phyloP scores from a whole-genome alignment of 768 basidiomycete species.

The Xerocomus potaroensis region DNA sequence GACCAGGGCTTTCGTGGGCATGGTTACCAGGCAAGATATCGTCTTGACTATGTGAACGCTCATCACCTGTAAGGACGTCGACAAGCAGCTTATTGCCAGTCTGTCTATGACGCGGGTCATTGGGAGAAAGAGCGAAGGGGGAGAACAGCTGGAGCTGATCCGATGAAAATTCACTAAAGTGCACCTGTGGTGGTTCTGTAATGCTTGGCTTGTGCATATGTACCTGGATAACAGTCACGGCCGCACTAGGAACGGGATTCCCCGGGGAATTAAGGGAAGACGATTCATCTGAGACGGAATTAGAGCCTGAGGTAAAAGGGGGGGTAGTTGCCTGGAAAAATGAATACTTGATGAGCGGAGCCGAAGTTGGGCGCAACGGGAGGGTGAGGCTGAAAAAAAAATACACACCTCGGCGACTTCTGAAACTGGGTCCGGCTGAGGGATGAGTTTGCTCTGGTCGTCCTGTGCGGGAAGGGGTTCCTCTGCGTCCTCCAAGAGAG shows the following conservation, averaged over 20 bases:
- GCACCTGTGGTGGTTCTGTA: conserved; percentile 27
- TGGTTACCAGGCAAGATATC: conserved; percentile 10
- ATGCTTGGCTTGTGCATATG: conserved; percentile 29
- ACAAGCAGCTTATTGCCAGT: neutral
- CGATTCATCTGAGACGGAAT: conserved; percentile 41
- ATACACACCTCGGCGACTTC: conserved; percentile 31
- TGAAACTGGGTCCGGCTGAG: conserved; percentile 10
- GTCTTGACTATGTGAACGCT: conserved; percentile 23
- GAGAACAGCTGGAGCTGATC: conserved; percentile 29
- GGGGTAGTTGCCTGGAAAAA: conserved; percentile 27
- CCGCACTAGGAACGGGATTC: conserved; percentile 16
- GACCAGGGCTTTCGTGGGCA: conserved; percentile 10
- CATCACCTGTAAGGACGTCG: conserved; percentile 7
- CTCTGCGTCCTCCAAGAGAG: conserved; percentile 55
- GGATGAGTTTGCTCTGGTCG: neutral
- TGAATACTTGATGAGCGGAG: conserved; percentile 10
- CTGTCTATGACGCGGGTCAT: neutral
- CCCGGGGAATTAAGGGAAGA: conserved; percentile 28
- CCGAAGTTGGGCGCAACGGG: neutral
- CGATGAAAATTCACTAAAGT: conserved; percentile 28
- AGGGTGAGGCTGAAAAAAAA: neutral
- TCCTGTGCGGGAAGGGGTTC: conserved; percentile 24
- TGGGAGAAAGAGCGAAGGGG: conserved; percentile 15
- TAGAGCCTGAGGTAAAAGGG: conserved; percentile 37
- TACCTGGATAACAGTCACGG: conserved; percentile 14